A percentile compares a stretch with the other conserved stretches of the same genome.
Conservation (phyloP, 176 grass and related monocot species). For the sorghum (Sorghum bicolor) region DNA sequence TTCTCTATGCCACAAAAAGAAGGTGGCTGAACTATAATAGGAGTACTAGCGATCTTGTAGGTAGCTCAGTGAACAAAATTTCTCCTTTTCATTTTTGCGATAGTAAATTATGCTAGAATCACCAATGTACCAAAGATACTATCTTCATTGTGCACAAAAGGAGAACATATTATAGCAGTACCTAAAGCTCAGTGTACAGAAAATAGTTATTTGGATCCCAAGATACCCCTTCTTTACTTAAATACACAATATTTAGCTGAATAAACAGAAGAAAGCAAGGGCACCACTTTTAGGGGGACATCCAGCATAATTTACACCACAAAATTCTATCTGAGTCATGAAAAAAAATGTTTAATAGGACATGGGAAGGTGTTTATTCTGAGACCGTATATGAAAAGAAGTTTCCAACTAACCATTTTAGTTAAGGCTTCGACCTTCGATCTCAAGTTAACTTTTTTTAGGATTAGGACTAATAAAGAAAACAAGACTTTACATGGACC, state of each 20-base stretch:
- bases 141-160: not conserved
- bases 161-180: not conserved
- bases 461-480: not conserved
- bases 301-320: not conserved
- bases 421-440: not conserved
- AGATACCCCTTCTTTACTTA: not conserved
- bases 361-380: not conserved
- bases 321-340: not conserved
- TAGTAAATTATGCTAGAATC: not conserved
- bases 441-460: not conserved
- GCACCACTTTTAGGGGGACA: not conserved
- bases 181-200: not conserved
- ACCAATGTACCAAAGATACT: not conserved
- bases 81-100: not conserved
- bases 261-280: not conserved
- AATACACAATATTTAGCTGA: not conserved
- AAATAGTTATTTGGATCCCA: not conserved
- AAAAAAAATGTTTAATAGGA: constrained; percentile 10
- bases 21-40: not conserved
- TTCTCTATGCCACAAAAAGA: not conserved
- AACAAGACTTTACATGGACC: not conserved
- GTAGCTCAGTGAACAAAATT: not conserved
- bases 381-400: not conserved
- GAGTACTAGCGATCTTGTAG: not conserved
- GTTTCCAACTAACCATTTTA: not conserved